These are phyloP conservation scores for Alternaria brassicicola DNA, from an alignment of 2,329 filamentous ascomycete species.

Conservation along the genomic window DNA sequence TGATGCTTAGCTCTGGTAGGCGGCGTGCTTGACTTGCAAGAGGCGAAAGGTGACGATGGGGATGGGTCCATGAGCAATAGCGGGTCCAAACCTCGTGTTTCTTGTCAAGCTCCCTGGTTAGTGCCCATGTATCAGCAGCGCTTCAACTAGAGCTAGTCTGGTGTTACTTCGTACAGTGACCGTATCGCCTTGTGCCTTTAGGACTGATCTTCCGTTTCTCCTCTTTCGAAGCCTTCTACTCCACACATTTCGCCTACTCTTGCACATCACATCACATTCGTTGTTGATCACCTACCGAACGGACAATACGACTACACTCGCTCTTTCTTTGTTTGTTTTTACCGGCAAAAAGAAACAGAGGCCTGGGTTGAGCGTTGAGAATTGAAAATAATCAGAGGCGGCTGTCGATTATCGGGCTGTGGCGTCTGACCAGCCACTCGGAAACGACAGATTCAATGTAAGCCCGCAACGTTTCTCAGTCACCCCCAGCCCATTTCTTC, in stretches of 20 bases:
- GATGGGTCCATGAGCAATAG: not conserved
- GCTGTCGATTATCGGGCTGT: constrained; percentile 8
- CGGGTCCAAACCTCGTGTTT: constrained; percentile 22
- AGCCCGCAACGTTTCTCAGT: constrained; percentile 15
- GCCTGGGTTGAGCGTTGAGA: not conserved
- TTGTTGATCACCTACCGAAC: not conserved
- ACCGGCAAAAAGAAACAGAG: not conserved
- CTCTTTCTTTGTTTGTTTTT: not conserved
- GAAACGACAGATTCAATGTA: constrained; percentile 19
- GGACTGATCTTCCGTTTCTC: constrained; percentile 10
- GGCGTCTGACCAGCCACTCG: constrained; percentile 15
- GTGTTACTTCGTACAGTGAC: not conserved
- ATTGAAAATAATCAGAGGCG: not conserved
- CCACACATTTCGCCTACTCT: constrained; percentile 1
- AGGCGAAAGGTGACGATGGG: constrained; percentile 8
- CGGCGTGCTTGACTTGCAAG: constrained; percentile 8
- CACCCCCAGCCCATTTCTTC: constrained; percentile 5
- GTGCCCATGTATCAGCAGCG: constrained; percentile 20
- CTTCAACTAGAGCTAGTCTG: not conserved
- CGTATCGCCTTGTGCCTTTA: constrained; percentile 23
- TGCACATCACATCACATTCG: not conserved
- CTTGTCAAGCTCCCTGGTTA: constrained; percentile 2
- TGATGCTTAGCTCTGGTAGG: not conserved
- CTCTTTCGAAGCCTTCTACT: not conserved
- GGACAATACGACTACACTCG: not conserved